These are phyloP conservation scores for Fonsecaea multimorphosa DNA, from an alignment of 2,329 filamentous ascomycete species.

Conservation along the genomic window DNA sequence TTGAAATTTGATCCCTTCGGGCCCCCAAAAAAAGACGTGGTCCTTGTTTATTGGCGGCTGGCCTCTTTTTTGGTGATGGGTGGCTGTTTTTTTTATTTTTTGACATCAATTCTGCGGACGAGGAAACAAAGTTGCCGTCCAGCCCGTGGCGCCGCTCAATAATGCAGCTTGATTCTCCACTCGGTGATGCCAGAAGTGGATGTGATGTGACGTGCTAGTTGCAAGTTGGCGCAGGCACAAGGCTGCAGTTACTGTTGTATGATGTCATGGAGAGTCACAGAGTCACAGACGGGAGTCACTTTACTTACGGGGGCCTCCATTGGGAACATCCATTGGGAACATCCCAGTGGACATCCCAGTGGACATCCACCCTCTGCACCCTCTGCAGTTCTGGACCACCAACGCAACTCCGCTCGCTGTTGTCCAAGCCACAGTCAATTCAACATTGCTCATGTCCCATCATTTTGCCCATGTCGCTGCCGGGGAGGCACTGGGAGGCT, in stretches of 20 bases:
- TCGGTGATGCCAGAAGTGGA: background rate
- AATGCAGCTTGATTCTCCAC: background rate
- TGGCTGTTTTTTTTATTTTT: too few relatives aligned
- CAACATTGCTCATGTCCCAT: background rate
- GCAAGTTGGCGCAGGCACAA: conserved; percentile 1
- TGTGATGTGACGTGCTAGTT: background rate
- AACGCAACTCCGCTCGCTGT: background rate
- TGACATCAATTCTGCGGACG: background rate
- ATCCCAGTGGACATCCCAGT: too few relatives aligned
- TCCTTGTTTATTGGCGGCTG: background rate
- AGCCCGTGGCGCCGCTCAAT: too few relatives aligned
- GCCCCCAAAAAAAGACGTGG: background rate
- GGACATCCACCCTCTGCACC: too few relatives aligned
- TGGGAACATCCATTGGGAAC: background rate
- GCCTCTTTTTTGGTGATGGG: background rate
- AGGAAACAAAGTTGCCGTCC: conserved; percentile 1
- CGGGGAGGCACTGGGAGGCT: background rate
- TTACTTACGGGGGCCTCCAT: too few relatives aligned
- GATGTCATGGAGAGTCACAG: conserved; percentile 7
- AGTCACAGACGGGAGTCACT: background rate
- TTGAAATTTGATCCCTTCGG: background rate
- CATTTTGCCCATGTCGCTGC: background rate
- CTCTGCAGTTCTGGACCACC: too few relatives aligned
- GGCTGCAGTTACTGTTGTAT: background rate
- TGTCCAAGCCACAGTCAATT: conserved; percentile 1